Percentiles rank a stretch among this genome's conserved stretches.
Conservation (phyloP, 495 filamentous ascomycete species). For the Trichocladium uniseriatum region DNA sequence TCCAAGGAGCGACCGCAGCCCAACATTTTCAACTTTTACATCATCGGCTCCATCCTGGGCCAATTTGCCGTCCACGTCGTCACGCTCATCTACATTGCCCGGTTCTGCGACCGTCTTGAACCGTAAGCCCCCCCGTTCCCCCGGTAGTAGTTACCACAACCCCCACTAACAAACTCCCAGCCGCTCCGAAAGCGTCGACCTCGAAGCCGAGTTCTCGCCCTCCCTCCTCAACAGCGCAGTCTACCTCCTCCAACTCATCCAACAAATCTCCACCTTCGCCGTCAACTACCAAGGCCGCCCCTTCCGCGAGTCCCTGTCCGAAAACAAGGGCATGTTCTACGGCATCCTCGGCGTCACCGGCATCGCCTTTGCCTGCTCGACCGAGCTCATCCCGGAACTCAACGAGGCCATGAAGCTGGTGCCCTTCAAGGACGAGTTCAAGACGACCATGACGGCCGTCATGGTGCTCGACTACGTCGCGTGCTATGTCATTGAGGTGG, state of each 20-base stretch:
- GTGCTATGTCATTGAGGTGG: slow-evolving; percentile 84
- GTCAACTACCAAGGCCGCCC: slow-evolving; percentile 99
- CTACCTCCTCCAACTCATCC: slow-evolving; percentile 96
- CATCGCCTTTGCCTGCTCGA: slow-evolving; percentile 92
- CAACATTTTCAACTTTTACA: slow-evolving; percentile 98
- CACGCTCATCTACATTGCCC: slow-evolving; percentile 89
- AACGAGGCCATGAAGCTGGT: slow-evolving; percentile 91
- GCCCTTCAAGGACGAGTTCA: slow-evolving; percentile 87
- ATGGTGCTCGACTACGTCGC: slow-evolving; percentile 87
- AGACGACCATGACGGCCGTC: slow-evolving; percentile 67
- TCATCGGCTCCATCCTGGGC: slow-evolving; percentile 94
- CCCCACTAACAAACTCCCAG: slow-evolving; percentile 27
- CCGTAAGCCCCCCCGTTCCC: slow-evolving; percentile 46
- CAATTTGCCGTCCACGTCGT: slow-evolving; percentile 96
- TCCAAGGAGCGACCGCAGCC: slow-evolving; percentile 97
- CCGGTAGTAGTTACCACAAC: neutral
- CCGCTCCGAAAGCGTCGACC: slow-evolving; percentile 64
- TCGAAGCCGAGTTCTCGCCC: slow-evolving; percentile 90
- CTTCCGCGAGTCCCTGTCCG: slow-evolving; percentile 89
- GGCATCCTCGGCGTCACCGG: slow-evolving; percentile 80
- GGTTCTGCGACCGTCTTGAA: slow-evolving; percentile 72
- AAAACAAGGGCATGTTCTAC: slow-evolving; percentile 98
- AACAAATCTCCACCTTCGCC: slow-evolving; percentile 98
- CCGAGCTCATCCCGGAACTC: slow-evolving; percentile 89
- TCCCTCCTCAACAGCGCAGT: slow-evolving; percentile 94